Percentiles rank a stretch among this genome's conserved stretches.
Evolutionary conservation across 2,329 filamentous ascomycete species (phyloP).

Genomic region (Clonostachys sp.): DNA sequence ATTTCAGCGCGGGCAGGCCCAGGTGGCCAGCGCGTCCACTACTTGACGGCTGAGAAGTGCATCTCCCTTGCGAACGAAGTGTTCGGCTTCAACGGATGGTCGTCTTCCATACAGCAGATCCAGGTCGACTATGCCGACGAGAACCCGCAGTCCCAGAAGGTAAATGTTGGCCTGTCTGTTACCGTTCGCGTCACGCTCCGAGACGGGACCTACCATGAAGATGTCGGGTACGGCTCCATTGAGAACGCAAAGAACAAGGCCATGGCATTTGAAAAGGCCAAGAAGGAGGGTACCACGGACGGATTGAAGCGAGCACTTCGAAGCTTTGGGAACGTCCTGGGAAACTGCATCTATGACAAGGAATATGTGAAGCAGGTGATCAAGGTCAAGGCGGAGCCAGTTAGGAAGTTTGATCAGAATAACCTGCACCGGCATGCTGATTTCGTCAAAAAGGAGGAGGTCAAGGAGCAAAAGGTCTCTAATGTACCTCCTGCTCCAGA

Average conservation of each 20-base stretch:
- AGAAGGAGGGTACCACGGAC: constrained; percentile 96
- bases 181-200: constrained; percentile 85
- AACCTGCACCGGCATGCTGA: constrained; percentile 79
- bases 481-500: neutral
- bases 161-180: constrained; percentile 83
- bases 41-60: constrained; percentile 92
- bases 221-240: constrained; percentile 93
- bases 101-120: constrained; percentile 88
- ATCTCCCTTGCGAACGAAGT: constrained; percentile 94
- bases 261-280: constrained; percentile 94
- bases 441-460: constrained; percentile 58
- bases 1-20: constrained; percentile 83
- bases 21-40: constrained; percentile 82
- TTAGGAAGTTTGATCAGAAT: constrained; percentile 70
- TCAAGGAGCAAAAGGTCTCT: constrained; percentile 6
- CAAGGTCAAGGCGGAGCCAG: constrained; percentile 75
- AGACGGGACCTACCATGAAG: constrained; percentile 96
- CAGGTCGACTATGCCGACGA: constrained; percentile 96
- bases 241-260: constrained; percentile 96
- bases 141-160: constrained; percentile 68
- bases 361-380: constrained; percentile 87
- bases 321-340: constrained; percentile 92
- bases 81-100: constrained; percentile 98
- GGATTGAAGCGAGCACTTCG: constrained; percentile 83
- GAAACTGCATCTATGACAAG: constrained; percentile 99